phyloP scores from a whole-genome alignment of 805 yeast genomes.

The Wickerhamiella bombiphila region DNA sequence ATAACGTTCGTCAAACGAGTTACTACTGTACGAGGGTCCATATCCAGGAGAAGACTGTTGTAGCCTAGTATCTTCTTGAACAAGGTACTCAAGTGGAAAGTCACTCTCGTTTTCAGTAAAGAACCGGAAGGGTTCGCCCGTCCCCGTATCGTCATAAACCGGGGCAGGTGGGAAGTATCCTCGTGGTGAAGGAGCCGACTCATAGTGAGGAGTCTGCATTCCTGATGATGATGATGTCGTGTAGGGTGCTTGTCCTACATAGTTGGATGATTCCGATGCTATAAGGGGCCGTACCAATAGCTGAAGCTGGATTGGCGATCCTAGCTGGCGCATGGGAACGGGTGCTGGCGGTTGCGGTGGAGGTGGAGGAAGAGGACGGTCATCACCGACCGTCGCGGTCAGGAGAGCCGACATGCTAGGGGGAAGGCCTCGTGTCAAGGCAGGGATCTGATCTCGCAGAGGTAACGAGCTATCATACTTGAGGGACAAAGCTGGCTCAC shows the following conservation, averaged over 20 bases:
- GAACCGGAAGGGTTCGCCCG: neutral
- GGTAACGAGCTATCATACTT: slow-evolving; percentile 33
- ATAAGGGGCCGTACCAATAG: too few relatives aligned
- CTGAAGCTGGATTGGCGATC: neutral
- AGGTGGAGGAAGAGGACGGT: too few relatives aligned
- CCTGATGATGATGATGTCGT: neutral
- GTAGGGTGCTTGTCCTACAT: neutral
- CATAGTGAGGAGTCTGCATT: neutral
- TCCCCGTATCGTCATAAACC: neutral
- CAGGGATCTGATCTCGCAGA: slow-evolving; percentile 22
- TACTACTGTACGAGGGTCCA: too few relatives aligned
- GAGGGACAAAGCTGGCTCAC: slow-evolving; percentile 71
- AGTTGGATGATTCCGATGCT: neutral
- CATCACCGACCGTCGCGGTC: neutral
- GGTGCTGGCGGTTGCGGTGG: too few relatives aligned
- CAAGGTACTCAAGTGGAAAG: slow-evolving; percentile 11
- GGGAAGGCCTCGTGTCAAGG: slow-evolving; percentile 8
- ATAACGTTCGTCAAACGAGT: slow-evolving; percentile 6
- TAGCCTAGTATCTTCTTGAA: slow-evolving; percentile 3
- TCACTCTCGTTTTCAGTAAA: slow-evolving; percentile 5
- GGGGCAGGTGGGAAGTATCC: neutral
- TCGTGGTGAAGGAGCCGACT: neutral
- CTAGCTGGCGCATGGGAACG: too few relatives aligned
- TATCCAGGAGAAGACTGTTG: neutral
- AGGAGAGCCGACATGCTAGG: neutral